phyloP scores from a whole-genome alignment of 1,284 basidiomycete species.

The Tetrapyrgos nigripes region DNA sequence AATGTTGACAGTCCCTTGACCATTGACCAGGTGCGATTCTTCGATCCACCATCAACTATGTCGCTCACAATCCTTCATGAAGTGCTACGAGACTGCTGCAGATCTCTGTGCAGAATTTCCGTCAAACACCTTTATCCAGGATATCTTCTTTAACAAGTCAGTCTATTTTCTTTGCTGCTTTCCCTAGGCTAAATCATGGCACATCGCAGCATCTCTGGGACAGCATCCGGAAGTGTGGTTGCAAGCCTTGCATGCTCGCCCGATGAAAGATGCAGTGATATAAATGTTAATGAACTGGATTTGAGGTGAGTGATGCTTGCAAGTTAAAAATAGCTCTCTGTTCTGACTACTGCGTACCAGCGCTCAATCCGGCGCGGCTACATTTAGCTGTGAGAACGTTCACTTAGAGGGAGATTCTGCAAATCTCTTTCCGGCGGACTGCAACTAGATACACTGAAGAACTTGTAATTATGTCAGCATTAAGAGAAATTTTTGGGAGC shows the following conservation, averaged over 20 bases:
- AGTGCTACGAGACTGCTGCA: slow-evolving; percentile 61
- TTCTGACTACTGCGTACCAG: no score
- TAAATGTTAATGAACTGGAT: slow-evolving; percentile 54
- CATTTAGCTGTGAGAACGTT: no score
- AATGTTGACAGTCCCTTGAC: slow-evolving; percentile 62
- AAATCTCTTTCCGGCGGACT: no score
- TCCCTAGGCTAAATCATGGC: not conserved
- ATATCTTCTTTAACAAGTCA: slow-evolving; percentile 56
- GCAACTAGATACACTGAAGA: no score
- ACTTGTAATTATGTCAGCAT: no score
- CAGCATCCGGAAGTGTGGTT: slow-evolving; percentile 59
- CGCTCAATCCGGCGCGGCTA: no score
- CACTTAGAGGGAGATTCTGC: no score
- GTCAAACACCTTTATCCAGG: slow-evolving; percentile 57
- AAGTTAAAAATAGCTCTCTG: no score
- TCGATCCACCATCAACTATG: not conserved
- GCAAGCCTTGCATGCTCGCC: slow-evolving; percentile 64
- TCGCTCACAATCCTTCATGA: no score
- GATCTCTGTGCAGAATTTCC: slow-evolving; percentile 55
- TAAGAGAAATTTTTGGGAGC: no score
- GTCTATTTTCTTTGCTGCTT: slow-evolving; percentile 13
- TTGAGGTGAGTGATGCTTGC: slow-evolving; percentile 45
- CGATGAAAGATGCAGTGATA: slow-evolving; percentile 52
- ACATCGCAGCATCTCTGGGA: slow-evolving; percentile 56
- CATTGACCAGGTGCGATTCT: slow-evolving; percentile 53